These are phyloP conservation scores for Tetrapisispora nanseiensis DNA, from an alignment of 805 yeast species.

Conservation along the genomic window DNA sequence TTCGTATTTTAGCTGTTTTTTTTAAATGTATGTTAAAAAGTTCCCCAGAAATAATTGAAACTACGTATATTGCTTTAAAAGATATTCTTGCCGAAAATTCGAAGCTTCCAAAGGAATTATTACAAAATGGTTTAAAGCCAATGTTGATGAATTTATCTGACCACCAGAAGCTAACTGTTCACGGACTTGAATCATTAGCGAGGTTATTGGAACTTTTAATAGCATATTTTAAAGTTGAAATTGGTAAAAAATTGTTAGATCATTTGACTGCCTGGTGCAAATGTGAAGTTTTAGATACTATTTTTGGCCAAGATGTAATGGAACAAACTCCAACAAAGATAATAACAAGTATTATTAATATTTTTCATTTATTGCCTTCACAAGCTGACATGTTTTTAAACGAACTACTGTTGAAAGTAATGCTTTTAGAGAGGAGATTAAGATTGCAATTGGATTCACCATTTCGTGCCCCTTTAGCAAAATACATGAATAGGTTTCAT, in stretches of 20 bases:
- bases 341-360: constrained; percentile 80
- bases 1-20: constrained; percentile 82
- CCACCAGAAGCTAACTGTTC: constrained; percentile 78
- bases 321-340: constrained; percentile 77
- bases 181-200: constrained; percentile 87
- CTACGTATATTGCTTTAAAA: constrained; percentile 83
- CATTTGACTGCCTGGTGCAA: constrained; percentile 96
- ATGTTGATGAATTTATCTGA: constrained; percentile 92
- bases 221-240: constrained; percentile 91
- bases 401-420: constrained; percentile 67
- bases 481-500: constrained; percentile 75
- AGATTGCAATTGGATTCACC: constrained; percentile 84
- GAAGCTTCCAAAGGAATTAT: constrained; percentile 82
- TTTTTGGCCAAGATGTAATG: constrained; percentile 71
- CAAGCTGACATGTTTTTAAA: constrained; percentile 88
- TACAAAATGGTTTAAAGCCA: constrained; percentile 93
- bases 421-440: constrained; percentile 69
- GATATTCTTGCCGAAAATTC: constrained; percentile 76
- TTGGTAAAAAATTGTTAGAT: constrained; percentile 85
- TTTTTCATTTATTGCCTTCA: constrained; percentile 85
- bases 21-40: constrained; percentile 85
- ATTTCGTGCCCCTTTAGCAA: constrained; percentile 82
- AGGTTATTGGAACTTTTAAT: constrained; percentile 75
- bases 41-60: constrained; percentile 79
- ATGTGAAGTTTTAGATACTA: constrained; percentile 60